Conservation (phyloP, 2,329 filamentous ascomycete genomes). For the Diaporthe capsici region DNA sequence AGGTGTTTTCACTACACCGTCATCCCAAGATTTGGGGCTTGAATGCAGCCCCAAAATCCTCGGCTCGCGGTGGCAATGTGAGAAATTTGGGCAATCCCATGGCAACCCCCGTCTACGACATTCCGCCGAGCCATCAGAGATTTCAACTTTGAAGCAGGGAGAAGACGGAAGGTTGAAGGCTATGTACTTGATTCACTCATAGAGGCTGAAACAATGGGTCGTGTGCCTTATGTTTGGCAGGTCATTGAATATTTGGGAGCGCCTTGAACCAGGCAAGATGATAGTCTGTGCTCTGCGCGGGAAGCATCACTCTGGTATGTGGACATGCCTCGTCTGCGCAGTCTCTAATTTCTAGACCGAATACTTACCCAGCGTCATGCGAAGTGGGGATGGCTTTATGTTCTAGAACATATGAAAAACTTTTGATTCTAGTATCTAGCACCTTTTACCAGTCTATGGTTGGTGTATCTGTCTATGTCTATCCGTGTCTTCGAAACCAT, state of each 20-base stretch:
- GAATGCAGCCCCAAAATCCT: too few species aligned
- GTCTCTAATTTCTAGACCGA: background rate
- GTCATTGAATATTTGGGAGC: background rate
- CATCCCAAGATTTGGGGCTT: background rate
- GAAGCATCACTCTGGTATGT: too few species aligned
- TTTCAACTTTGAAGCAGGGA: background rate
- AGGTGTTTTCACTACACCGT: background rate
- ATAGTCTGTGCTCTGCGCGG: background rate
- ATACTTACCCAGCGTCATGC: background rate
- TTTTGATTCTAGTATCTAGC: constrained; percentile 26
- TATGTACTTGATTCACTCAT: background rate
- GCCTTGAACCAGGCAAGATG: background rate
- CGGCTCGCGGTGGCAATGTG: background rate
- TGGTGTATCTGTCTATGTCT: background rate
- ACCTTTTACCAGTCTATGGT: constrained; percentile 23
- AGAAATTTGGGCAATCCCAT: background rate
- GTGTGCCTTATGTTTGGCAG: too few species aligned
- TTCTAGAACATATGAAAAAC: background rate
- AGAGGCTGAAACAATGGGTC: background rate
- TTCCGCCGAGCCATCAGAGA: background rate
- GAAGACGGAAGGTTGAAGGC: background rate
- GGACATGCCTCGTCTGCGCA: background rate
- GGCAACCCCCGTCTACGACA: background rate
- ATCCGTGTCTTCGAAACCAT: background rate
- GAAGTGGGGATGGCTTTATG: too few species aligned